Conservation (phyloP, 179 eudicot genomes). For the Heliamphora ciliata region DNA sequence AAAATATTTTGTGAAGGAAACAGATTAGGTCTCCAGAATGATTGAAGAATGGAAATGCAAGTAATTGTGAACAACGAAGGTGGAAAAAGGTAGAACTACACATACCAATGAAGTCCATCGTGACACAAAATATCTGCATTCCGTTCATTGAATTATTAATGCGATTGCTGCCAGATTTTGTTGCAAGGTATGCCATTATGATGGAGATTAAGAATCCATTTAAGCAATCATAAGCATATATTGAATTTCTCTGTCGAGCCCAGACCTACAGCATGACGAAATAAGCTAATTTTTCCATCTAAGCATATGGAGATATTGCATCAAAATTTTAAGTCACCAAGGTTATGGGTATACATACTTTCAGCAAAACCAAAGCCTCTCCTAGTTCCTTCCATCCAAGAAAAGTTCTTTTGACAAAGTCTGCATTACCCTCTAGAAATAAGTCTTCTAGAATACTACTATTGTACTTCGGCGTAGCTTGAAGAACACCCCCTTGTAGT, state of each 20-base stretch:
- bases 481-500: constrained; percentile 31
- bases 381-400: constrained; percentile 66
- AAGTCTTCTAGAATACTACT: constrained; percentile 85
- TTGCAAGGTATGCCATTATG: constrained; percentile 64
- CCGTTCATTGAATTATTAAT: constrained; percentile 65
- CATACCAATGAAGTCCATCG: constrained; percentile 81
- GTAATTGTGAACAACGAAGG: background rate
- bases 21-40: background rate
- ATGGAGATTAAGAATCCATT: constrained; percentile 64
- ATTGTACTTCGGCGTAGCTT: constrained; percentile 76
- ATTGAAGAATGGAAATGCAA: background rate
- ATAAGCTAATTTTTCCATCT: constrained; percentile 14
- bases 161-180: constrained; percentile 45
- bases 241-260: constrained; percentile 83
- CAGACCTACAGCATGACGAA: constrained; percentile 54
- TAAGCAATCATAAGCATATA: constrained; percentile 67
- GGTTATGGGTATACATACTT: constrained; percentile 36
- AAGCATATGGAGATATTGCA: background rate
- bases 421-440: constrained; percentile 58
- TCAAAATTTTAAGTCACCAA: background rate
- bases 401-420: constrained; percentile 42
- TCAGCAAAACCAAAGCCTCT: constrained; percentile 70
- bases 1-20: background rate
- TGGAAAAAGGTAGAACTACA: background rate
- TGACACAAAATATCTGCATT: constrained; percentile 76